Base-by-base conservation (phyloP, 2,329 filamentous ascomycete genomes). In the Ascochyta pisi region DNA sequence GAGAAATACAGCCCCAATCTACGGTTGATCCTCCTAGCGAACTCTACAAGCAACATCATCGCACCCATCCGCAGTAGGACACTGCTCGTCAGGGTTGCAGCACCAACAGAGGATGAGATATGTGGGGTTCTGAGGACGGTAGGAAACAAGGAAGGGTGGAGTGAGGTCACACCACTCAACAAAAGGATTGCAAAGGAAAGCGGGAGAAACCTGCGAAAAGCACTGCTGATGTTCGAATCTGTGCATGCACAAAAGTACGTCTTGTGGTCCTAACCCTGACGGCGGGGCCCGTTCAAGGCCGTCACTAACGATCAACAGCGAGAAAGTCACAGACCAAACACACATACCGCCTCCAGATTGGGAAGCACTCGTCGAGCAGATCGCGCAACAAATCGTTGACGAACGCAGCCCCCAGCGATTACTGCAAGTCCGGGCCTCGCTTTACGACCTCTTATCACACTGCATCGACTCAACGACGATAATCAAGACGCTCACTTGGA, bases 1-100 rank as follows among this genome's bases (percentile, higher is more conserved):
- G 95, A 99, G 79, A 99, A 99, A 78, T 99, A 99, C 82, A 96
- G 91, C 69, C 93, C 94, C 13, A 99, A 99, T 75, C 71, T 99
- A 71, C 85, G 95, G 22, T 78, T 99, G 66, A 98, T 99, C 44
- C 80, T 99, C 57, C 80, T 99, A 57, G 95, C 95, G 44, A 98
- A 98, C 75, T 96, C 91, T 64, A 99, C 95, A 22, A 93, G 93
- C 62, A 98, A 98, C 72, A 99, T 99, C 68, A 99, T 99, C 76
- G 94, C 95, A n/a, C 95, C 95, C 0, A 99, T 99, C 73, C 86
- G 94, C 63, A 96, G 91, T 68, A 84, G 95, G 76, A 97, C 93
- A 49, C 81, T 99, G 74, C 83, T 99, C 45, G 92, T 99, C 50
- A 85, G 95, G 63, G 95, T 99, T 24, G 88, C 95, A 13, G 94